Evolutionary conservation across 2,329 filamentous ascomycete genomes (phyloP).

Genomic region (Stenocarpella maydis): DNA sequence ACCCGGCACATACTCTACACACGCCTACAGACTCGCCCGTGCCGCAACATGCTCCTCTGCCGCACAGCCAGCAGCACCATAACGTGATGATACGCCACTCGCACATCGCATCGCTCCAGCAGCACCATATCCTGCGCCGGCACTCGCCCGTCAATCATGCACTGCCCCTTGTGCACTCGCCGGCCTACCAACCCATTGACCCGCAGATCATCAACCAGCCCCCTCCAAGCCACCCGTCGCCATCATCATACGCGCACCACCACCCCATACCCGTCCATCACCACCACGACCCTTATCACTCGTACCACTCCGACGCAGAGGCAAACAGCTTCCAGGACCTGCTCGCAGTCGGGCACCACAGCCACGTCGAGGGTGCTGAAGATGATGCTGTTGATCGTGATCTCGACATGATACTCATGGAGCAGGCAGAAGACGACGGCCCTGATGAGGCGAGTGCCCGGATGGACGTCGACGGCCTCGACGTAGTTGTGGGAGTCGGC

Average conservation of each 20-base stretch:
- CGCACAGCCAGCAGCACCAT: conserved; percentile 10
- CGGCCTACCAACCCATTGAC: conserved; percentile 64
- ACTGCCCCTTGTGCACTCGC: conserved; percentile 38
- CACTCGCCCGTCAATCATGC: conserved; percentile 47
- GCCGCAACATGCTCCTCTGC: conserved; percentile 40
- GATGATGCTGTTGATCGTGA: conserved; percentile 53
- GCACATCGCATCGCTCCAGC: conserved; percentile 43
- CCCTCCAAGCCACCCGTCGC: conserved; percentile 42
- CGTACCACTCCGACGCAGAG: conserved; percentile 50
- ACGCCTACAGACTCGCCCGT: conserved; percentile 40
- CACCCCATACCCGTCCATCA: conserved; percentile 40
- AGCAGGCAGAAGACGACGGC: conserved; percentile 53
- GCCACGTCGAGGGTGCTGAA: conserved; percentile 36
- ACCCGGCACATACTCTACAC: conserved; percentile 42
- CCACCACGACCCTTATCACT: conserved; percentile 43
- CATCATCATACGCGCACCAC: conserved; percentile 41
- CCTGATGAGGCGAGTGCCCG: conserved; percentile 44
- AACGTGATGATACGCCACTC: conserved; percentile 22
- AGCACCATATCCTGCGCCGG: conserved; percentile 36
- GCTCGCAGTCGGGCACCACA: conserved; percentile 52
- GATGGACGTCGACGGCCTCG: conserved; percentile 36
- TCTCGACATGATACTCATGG: conserved; percentile 59
- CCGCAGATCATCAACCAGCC: conserved; percentile 64
- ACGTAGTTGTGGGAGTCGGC: conserved; percentile 10
- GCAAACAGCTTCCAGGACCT: conserved; percentile 62